phyloP scores from a whole-genome alignment of 495 filamentous ascomycete species.

The Elaphomyces granulatus region DNA sequence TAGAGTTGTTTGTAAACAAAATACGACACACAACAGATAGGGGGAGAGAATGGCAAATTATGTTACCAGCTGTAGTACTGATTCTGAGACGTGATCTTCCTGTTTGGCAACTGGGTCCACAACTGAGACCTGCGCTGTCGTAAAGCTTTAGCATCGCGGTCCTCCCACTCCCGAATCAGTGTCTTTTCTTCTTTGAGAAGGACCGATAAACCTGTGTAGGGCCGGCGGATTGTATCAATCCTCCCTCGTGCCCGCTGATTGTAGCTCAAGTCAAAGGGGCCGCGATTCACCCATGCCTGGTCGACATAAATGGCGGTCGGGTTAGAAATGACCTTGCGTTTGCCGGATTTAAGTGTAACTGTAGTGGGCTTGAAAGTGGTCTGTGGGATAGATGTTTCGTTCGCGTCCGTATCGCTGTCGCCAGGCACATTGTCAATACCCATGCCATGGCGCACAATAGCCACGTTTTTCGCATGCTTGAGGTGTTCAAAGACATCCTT shows the following conservation, averaged over 20 bases:
- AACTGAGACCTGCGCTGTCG: slow-evolving; percentile 49
- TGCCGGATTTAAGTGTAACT: slow-evolving; percentile 25
- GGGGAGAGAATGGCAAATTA: background rate
- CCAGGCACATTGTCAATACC: slow-evolving; percentile 41
- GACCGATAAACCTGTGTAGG: slow-evolving; percentile 62
- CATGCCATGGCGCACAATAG: slow-evolving; percentile 70
- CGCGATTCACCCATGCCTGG: slow-evolving; percentile 81
- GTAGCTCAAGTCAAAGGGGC: slow-evolving; percentile 37
- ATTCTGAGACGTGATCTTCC: slow-evolving; percentile 46
- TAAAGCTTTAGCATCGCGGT: slow-evolving; percentile 61
- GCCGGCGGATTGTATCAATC: slow-evolving; percentile 45
- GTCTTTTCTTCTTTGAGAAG: slow-evolving; percentile 89
- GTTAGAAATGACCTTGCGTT: slow-evolving; percentile 49
- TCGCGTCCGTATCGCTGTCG: slow-evolving; percentile 20
- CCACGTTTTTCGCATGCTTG: slow-evolving; percentile 58
- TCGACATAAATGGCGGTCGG: slow-evolving; percentile 68
- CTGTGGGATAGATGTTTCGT: too few species aligned
- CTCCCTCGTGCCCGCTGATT: slow-evolving; percentile 58
- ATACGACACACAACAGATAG: too few species aligned
- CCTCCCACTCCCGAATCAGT: slow-evolving; percentile 59
- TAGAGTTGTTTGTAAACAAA: too few species aligned
- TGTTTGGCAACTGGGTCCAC: slow-evolving; percentile 75
- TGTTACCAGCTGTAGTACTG: slow-evolving; percentile 79
- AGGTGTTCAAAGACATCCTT: slow-evolving; percentile 64
- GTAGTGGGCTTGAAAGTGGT: slow-evolving; percentile 22